Evolutionary conservation across 352 stramenopile species (phyloP).

Genomic region (Phytophthora pistaciae): DNA sequence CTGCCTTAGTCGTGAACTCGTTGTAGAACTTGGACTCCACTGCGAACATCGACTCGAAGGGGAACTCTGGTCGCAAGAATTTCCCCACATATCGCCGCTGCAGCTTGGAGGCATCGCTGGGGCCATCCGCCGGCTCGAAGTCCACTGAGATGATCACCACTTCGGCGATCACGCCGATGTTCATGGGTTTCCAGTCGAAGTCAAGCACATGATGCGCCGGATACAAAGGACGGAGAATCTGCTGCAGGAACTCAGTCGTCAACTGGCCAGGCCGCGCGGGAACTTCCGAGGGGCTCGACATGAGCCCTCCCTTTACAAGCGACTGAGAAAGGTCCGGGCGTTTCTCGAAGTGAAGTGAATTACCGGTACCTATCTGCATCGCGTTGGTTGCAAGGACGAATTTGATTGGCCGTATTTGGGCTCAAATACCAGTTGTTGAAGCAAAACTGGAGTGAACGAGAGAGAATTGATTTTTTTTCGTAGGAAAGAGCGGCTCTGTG

Average conservation of each 20-base stretch:
- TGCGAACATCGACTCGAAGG: constrained; percentile 83
- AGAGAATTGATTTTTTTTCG: too few relatives aligned
- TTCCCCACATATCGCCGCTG: constrained; percentile 69
- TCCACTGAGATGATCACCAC: constrained; percentile 62
- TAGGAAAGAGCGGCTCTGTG: too few relatives aligned
- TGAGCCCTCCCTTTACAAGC: too few relatives aligned
- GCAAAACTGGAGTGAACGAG: too few relatives aligned
- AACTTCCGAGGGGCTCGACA: constrained; percentile 28
- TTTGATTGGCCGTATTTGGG: constrained; percentile 26
- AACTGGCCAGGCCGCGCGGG: constrained; percentile 48
- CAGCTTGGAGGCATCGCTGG: constrained; percentile 10
- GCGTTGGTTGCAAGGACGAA: constrained; percentile 3
- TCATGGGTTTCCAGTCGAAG: constrained; percentile 74
- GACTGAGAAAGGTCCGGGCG: background rate
- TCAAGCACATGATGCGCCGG: constrained; percentile 37
- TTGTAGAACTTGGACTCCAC: constrained; percentile 85
- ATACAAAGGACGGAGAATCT: constrained; percentile 35
- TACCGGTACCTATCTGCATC: background rate
- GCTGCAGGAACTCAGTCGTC: constrained; percentile 65
- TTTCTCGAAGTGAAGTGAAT: constrained; percentile 23
- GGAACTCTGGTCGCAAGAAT: constrained; percentile 81
- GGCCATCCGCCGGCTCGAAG: constrained; percentile 27
- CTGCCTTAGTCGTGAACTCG: constrained; percentile 38
- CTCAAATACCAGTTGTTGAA: too few relatives aligned
- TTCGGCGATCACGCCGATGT: constrained; percentile 82